Conservation (phyloP, 257 asterid genomes). For the Rauvolfia tetraphylla region DNA sequence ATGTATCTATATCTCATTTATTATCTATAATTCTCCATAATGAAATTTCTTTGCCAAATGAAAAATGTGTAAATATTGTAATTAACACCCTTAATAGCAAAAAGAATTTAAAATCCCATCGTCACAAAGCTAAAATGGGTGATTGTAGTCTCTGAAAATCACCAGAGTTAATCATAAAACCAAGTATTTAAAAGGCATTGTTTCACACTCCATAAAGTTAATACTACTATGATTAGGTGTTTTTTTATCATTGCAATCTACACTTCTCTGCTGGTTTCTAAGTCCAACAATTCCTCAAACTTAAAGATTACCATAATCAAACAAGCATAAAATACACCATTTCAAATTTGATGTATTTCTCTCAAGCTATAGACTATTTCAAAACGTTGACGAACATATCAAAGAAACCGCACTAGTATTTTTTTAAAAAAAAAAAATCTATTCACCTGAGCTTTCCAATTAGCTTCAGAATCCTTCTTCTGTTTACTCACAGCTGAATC, state of each 20-base stretch:
- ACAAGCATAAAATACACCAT: not conserved
- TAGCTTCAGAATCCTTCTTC: constrained; percentile 92
- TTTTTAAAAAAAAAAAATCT: not conserved
- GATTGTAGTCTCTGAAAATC: not conserved
- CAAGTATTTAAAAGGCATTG: no score
- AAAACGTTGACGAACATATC: not conserved
- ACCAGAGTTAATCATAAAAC: no score
- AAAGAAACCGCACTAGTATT: no score
- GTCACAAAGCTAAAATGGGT: not conserved
- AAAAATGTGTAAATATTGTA: no score
- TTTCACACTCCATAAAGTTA: no score
- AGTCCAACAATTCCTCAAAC: not conserved
- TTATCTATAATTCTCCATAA: not conserved
- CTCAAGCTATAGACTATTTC: not conserved
- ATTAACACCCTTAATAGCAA: not conserved
- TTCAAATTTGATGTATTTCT: not conserved
- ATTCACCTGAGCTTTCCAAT: constrained; percentile 75
- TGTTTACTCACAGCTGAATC: constrained; percentile 72
- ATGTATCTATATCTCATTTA: not conserved
- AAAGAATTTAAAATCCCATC: not conserved
- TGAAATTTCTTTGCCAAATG: not conserved
- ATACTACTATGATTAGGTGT: not conserved
- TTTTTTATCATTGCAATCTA: no score
- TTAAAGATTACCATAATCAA: not conserved
- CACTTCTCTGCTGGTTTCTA: no score